Percentiles rank a stretch among this genome's conserved stretches.
Conservation (phyloP, 176 grass and related monocot species). For the Zoysia pacifica region DNA sequence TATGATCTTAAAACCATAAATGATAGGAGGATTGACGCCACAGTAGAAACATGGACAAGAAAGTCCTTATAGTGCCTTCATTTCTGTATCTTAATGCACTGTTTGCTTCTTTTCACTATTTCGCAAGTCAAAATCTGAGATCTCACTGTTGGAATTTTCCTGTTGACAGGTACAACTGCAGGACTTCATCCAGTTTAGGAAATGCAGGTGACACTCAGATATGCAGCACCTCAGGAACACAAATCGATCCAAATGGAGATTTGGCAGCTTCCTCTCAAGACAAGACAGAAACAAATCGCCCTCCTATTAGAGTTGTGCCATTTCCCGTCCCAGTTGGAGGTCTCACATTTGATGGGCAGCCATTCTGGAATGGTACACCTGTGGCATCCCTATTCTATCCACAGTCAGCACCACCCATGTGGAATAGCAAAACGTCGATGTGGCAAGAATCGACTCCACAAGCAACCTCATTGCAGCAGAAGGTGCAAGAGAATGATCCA, state of each 20-base stretch:
- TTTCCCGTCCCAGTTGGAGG: conserved; percentile 65
- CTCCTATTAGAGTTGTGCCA: conserved; percentile 72
- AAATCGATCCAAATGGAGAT: conserved; percentile 30
- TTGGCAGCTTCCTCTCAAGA: conserved; percentile 45
- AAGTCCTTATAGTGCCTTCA: neutral
- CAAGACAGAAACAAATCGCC: conserved; percentile 33
- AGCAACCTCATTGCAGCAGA: conserved; percentile 33
- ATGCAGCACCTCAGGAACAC: conserved; percentile 51
- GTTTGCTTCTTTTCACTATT: conserved; percentile 4
- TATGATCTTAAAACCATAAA: conserved; percentile 20
- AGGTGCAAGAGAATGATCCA: conserved; percentile 30
- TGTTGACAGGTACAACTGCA: conserved; percentile 69
- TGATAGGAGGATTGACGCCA: neutral
- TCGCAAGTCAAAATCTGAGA: conserved; percentile 17
- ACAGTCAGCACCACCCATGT: conserved; percentile 49
- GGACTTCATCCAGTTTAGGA: conserved; percentile 28
- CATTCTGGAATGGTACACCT: conserved; percentile 41
- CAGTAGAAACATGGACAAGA: neutral
- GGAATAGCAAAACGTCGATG: conserved; percentile 37
- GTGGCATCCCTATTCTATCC: conserved; percentile 53
- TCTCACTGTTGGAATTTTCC: conserved; percentile 27
- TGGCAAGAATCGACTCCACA: conserved; percentile 42
- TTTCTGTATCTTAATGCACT: neutral
- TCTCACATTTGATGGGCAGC: conserved; percentile 58
- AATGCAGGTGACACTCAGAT: conserved; percentile 39